Base-by-base conservation (phyloP, 2,329 filamentous ascomycete genomes). In the Fusarium scirpi region DNA sequence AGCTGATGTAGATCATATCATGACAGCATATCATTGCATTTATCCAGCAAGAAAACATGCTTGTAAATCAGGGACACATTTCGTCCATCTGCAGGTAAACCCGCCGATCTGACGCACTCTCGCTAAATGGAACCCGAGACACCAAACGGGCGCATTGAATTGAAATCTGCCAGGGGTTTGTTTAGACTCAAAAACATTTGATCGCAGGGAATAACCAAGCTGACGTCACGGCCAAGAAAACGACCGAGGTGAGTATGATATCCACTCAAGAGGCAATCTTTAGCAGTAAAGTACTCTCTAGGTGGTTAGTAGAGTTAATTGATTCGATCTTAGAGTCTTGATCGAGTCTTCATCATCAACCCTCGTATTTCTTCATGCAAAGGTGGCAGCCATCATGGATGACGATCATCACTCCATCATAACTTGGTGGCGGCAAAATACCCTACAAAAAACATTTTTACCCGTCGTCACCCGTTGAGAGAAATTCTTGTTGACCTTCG, bases 191-290 rank as follows among this genome's bases (percentile, higher is more conserved):
- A 29, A 29, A 29, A 29, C 27, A 29, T 29, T 29, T 29, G 27
- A 29, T 38, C 49, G 49, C 59, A 64, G 34, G 61, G 61, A 30
- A 40, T 62, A 54, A 48, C n/a, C 56, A 49, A 48, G 20, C 64
- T 75, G 73, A 75, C 73, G 73, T 75, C 73, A 75, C 56, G 38
- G 29, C 62, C 20, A 58, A 58, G 63, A 58, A 59, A 65, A 61
- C 34, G 58, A 43, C 56, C 49, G 54, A 67, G 30, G 57, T 63
- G 40, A 51, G 51, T 29, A 16, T 68, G 53, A 52, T 59, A 57
- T 62, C 48, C 43, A 48, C 30, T 25, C 24, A 46, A 38, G 49
- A 66, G 46, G 55, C 48, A 69, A 65, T 58, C 62, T 64, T 40
- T 30, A 18, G 47, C 29, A 27, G 10, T 11, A 27, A 9, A 27